Conservation (phyloP, 371 early-diverging fungal species). For the Parasitella parasitica region DNA sequence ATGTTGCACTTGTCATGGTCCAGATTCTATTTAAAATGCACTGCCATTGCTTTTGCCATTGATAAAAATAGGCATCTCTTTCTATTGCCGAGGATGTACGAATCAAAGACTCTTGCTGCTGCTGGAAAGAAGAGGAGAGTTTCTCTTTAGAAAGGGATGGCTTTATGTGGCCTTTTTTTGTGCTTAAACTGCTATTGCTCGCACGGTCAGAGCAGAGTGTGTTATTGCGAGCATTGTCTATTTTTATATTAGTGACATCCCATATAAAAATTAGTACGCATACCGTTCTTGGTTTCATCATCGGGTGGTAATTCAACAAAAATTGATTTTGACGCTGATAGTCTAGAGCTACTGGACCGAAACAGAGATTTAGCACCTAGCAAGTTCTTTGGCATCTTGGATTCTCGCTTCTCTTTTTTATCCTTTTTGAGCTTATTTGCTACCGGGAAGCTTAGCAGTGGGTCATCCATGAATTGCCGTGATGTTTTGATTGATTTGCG, state of each 20-base stretch:
- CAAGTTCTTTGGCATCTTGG: neutral
- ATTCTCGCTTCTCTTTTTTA: neutral
- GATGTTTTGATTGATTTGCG: constrained; percentile 5
- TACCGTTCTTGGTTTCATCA: neutral
- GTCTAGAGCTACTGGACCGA: neutral
- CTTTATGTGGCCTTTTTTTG: neutral
- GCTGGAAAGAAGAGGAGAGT: neutral
- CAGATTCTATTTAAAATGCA: constrained; percentile 9
- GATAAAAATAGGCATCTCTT: neutral
- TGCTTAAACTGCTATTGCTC: neutral
- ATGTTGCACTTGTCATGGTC: constrained; percentile 19
- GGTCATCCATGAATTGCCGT: constrained; percentile 11
- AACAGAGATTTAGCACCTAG: neutral
- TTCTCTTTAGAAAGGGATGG: neutral
- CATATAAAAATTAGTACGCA: too few relatives aligned
- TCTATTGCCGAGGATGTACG: neutral
- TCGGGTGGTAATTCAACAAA: neutral
- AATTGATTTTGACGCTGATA: neutral
- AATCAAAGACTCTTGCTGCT: neutral
- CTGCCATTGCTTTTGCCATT: constrained; percentile 7
- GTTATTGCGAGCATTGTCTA: too few relatives aligned
- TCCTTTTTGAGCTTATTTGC: constrained; percentile 12
- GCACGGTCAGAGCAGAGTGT: too few relatives aligned
- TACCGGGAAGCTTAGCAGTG: constrained; percentile 11
- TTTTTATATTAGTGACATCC: too few relatives aligned